Evolutionary conservation across 2,329 filamentous ascomycete species (phyloP).

Genomic region (Didymella segeticola): DNA sequence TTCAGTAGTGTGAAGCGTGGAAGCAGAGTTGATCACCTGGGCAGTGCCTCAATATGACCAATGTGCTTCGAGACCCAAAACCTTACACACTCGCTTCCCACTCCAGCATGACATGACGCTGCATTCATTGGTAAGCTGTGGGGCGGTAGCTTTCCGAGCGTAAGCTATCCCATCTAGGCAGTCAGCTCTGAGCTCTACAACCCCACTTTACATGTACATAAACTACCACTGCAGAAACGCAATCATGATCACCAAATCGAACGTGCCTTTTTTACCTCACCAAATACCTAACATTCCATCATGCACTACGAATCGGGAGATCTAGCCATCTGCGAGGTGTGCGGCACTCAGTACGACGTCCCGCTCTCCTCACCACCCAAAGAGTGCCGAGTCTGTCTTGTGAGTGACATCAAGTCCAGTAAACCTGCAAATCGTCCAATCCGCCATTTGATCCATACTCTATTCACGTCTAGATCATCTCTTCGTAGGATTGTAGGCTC

Average conservation of each 20-base stretch:
- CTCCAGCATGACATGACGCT: background rate
- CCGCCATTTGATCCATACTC: background rate
- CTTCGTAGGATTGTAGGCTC: no score
- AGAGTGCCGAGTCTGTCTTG: slow-evolving; percentile 75
- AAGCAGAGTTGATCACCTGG: background rate
- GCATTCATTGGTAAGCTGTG: slow-evolving; percentile 18
- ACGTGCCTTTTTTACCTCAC: no score
- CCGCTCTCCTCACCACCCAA: slow-evolving; percentile 57
- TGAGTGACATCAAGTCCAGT: slow-evolving; percentile 48
- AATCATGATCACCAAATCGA: background rate
- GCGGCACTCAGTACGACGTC: slow-evolving; percentile 72
- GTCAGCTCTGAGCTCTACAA: slow-evolving; percentile 9
- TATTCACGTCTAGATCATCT: background rate
- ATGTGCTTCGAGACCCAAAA: slow-evolving; percentile 1
- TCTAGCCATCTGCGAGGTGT: slow-evolving; percentile 69
- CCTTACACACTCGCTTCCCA: slow-evolving; percentile 4
- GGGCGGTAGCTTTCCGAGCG: slow-evolving; percentile 5
- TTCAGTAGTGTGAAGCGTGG: background rate
- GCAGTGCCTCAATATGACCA: background rate
- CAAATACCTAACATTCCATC: background rate
- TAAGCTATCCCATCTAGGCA: slow-evolving; percentile 18
- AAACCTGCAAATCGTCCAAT: background rate
- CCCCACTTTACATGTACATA: slow-evolving; percentile 19
- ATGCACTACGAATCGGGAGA: slow-evolving; percentile 46
- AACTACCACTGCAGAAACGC: background rate